Conservation (phyloP, 495 filamentous ascomycete species). For the Entonaema liquescens region DNA sequence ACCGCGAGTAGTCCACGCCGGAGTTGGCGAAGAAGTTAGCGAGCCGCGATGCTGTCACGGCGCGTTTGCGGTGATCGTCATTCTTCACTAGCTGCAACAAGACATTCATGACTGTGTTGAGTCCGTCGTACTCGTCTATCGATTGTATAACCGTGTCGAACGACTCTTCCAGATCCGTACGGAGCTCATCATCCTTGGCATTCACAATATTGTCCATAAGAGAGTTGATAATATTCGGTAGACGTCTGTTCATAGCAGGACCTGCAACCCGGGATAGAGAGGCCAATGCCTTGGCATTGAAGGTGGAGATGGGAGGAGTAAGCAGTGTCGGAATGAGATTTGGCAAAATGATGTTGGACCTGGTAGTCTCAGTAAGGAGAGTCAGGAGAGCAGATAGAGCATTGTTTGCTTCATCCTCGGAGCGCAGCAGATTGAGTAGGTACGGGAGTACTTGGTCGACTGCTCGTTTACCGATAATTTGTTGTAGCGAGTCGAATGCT, state of each 20-base stretch:
- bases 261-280: slow-evolving; percentile 92
- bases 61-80: slow-evolving; percentile 85
- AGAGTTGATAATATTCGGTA: slow-evolving; percentile 88
- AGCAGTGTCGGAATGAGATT: slow-evolving; percentile 94
- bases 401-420: slow-evolving; percentile 87
- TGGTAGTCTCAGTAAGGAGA: slow-evolving; percentile 88
- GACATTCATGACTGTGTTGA: slow-evolving; percentile 93
- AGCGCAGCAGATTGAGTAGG: slow-evolving; percentile 84
- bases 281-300: slow-evolving; percentile 93
- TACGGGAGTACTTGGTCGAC: slow-evolving; percentile 94
- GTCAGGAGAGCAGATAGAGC: slow-evolving; percentile 92
- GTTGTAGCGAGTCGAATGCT: slow-evolving; percentile 93
- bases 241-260: slow-evolving; percentile 83
- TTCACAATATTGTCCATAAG: slow-evolving; percentile 91
- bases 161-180: slow-evolving; percentile 74
- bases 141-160: slow-evolving; percentile 90
- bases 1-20: slow-evolving; percentile 88
- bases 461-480: slow-evolving; percentile 89
- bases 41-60: slow-evolving; percentile 78
- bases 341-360: slow-evolving; percentile 95
- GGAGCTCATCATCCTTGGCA: slow-evolving; percentile 78
- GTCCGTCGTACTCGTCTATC: slow-evolving; percentile 93
- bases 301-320: slow-evolving; percentile 86
- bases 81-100: slow-evolving; percentile 88
- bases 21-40: slow-evolving; percentile 86